Base-by-base conservation (phyloP, 2,329 filamentous ascomycete genomes). In the Neoarthrinium moseri region DNA sequence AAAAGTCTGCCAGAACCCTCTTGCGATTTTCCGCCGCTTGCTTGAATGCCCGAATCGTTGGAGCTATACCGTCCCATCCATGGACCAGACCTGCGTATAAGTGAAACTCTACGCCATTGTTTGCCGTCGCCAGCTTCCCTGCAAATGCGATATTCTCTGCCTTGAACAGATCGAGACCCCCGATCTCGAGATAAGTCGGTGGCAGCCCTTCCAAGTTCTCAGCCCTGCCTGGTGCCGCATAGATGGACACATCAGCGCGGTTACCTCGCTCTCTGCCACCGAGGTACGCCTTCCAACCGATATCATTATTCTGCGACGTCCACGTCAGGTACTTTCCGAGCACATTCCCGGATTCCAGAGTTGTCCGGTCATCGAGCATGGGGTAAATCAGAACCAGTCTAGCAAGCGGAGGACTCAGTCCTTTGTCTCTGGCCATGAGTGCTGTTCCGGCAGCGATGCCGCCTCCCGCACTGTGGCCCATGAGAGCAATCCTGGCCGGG, bases 361-460 rank as follows among this genome's bases (percentile, higher is more conserved):
- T 36, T 13, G 42, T 36, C 13, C 42, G 29, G 27, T 44, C 42
- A 20, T 37, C 42, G 5, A 44, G 32, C 42, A 37, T 44, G 2
- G 42, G 42, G 17, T 44, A 44, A 6, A 36, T 15, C 18, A 44
- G n/a, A 23, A 44, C 20, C 8, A 44, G 42, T 24, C 42, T n/a
- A 4, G 42, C 42, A n/a, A 37, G 30, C 17, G 42, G 42, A 26
- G n/a, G 32, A 13, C 13, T 27, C 12, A 44, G 18, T 29, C 17
- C 21, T n/a, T 58, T 56, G 30, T 61, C 57, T 4, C 58, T 43
- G 18, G 57, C 57, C 5, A 55, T 43, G 18, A 62, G 20, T 11
- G 58, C 51, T 6, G 59, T 49, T 4, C 51, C 59, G 5, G 58
- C 54, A 6, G 59, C 58, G 33, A 62, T 52, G 29, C 59, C 59